Conservation (phyloP, 257 asterid species). For the Primulina tabacum region DNA sequence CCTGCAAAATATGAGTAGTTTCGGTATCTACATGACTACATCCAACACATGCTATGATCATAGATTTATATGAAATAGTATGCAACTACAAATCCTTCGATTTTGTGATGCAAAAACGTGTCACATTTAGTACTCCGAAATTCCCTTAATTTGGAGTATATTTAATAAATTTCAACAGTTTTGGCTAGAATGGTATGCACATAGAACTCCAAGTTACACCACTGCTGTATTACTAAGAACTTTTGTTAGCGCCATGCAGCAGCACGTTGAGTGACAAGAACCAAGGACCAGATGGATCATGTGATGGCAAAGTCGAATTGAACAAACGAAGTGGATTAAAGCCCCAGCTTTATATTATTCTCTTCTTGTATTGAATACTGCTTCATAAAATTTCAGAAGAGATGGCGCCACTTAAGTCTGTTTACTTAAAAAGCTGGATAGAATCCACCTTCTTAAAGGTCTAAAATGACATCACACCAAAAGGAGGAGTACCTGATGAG, state of each 20-base stretch:
- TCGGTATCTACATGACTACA: background rate
- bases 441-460: constrained; percentile 5
- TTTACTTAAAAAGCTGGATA: background rate
- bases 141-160: background rate
- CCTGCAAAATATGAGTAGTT: constrained; percentile 50
- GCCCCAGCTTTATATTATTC: background rate
- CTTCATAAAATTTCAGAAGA: constrained; percentile 10
- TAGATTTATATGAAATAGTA: background rate
- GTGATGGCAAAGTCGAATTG: no score
- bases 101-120: no score
- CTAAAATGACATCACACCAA: constrained; percentile 15
- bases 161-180: no score
- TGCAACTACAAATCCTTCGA: background rate
- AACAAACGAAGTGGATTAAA: no score
- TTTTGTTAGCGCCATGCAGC: no score
- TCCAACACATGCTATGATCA: background rate
- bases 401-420: background rate
- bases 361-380: background rate
- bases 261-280: no score
- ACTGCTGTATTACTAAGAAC: background rate
- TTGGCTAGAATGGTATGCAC: background rate
- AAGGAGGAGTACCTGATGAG: constrained; percentile 76
- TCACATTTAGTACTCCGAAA: no score
- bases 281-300: no score
- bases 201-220: background rate